Base-by-base conservation (phyloP, 345 rosid species). In the Psidium friedrichsthalianum region DNA sequence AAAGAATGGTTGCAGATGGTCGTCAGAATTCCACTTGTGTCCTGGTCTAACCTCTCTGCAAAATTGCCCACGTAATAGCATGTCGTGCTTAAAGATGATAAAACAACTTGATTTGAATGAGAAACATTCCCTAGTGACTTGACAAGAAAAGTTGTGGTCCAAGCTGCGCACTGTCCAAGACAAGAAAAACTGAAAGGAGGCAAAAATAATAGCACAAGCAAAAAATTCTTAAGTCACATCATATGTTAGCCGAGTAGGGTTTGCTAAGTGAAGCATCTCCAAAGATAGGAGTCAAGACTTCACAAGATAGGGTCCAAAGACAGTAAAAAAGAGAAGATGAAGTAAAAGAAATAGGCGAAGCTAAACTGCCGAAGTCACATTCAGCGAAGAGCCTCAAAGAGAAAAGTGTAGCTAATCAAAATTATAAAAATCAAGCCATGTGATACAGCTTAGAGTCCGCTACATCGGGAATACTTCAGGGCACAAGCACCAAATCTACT, bases 1-100 rank as follows among this genome's bases (percentile, higher is more conserved):
- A 97, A 97, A 85, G 99, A 95, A 92, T 95, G 99, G 90, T 97
- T 97, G 86, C 99, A 97, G 87, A 96, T 93, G 82, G 99, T 96
- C 51, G 99, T 96, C 84, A 97, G 98, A 90, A 94, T 97, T 89
- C 99, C 99, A 91, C 96, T 92, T 0, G 94, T 90, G 84, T 94
- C 99, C 86, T 93, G 98, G 91, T 97, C 98, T 88, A 97, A 83
- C 88, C 95, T 95, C 90, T 97, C 99, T 94, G 94, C 82, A 90
- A 87, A 82, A 87, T 76, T 86, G 25, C 80, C 83, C 58, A 86
- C 82, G 55, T 42, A 51, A 82, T 16, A 69, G 47, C 78, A 69
- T 18, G 78, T 32, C 24, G 36, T 18, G 11, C 32, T 32, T 69
- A 69, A 42, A 20, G 40, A 52, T n/a, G 56, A 85, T 15, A 18